Evolutionary conservation across 768 basidiomycete genomes (phyloP).

Genomic region (Psilocybe azurescens): DNA sequence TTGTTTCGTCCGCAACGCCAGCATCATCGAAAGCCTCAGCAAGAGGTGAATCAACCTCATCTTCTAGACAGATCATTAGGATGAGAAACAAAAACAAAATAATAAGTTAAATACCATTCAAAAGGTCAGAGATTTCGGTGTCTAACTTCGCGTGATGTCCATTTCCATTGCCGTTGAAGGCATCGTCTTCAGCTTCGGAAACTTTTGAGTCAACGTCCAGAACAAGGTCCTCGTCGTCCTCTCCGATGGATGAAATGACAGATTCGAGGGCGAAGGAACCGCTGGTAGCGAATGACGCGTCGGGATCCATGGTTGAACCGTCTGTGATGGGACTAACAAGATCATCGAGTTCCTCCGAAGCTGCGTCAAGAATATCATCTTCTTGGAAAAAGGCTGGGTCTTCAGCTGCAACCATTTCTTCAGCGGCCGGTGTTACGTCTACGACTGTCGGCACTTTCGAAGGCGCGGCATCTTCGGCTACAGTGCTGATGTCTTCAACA

Average conservation of each 20-base stretch:
- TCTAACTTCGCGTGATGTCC: not conserved
- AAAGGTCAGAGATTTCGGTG: not conserved
- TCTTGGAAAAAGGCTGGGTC: not conserved
- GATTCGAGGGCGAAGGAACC: slow-evolving; percentile 4
- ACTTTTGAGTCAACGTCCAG: slow-evolving; percentile 2
- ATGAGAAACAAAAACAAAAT: not conserved
- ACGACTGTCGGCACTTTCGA: too few species aligned
- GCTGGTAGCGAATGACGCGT: slow-evolving; percentile 3
- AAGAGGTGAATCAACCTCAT: not conserved
- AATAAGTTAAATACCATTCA: not conserved
- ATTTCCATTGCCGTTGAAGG: not conserved
- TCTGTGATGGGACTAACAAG: slow-evolving; percentile 1
- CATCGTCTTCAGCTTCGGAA: not conserved
- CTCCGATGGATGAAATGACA: slow-evolving; percentile 5
- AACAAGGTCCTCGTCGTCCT: not conserved
- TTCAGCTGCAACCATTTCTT: not conserved
- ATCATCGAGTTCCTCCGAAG: not conserved
- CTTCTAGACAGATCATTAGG: not conserved
- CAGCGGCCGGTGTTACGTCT: too few species aligned
- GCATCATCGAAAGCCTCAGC: not conserved
- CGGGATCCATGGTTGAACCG: not conserved
- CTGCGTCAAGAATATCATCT: not conserved
- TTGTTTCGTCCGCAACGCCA: not conserved
- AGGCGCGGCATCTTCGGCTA: not conserved
- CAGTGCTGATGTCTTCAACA: not conserved